A percentile compares a stretch with the other conserved stretches of the same genome.
These are phyloP conservation scores for Parasitella parasitica DNA, from an alignment of 371 early-diverging fungal genomes.

Conservation along the genomic window DNA sequence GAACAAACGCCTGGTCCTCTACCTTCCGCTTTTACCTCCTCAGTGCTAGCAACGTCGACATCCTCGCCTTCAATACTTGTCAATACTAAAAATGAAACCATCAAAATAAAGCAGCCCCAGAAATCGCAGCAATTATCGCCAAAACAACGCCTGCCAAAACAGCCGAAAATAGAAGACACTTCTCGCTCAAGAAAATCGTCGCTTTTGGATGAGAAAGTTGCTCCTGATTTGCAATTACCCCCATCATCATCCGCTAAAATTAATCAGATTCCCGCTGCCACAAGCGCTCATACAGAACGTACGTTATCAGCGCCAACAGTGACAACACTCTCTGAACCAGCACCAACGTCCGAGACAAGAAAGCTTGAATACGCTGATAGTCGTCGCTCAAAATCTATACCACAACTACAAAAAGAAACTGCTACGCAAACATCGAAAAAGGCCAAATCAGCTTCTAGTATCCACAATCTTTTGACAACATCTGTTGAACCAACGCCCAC, in stretches of 20 bases:
- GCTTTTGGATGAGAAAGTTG: neutral
- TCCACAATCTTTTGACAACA: slow-evolving; percentile 16
- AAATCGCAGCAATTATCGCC: neutral
- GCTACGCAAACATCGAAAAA: slow-evolving; percentile 3
- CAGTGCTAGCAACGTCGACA: neutral
- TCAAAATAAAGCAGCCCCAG: neutral
- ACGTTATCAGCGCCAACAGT: neutral
- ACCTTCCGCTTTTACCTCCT: neutral
- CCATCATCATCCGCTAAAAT: neutral
- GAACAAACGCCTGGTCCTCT: neutral
- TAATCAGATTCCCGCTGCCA: neutral
- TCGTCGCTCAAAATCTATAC: slow-evolving; percentile 20
- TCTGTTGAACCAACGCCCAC: slow-evolving; percentile 13
- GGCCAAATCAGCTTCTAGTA: slow-evolving; percentile 4
- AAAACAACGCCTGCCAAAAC: neutral
- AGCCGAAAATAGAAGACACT: neutral
- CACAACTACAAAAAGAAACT: slow-evolving; percentile 5
- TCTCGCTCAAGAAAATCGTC: neutral
- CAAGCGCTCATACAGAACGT: neutral
- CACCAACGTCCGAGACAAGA: neutral
- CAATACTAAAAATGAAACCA: neutral
- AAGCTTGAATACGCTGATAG: neutral
- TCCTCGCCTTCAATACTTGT: neutral
- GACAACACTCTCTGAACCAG: neutral
- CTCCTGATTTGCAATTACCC: neutral